A percentile compares a stretch with the other conserved stretches of the same genome.
Evolutionary conservation across 768 basidiomycete genomes (phyloP).

Genomic region (Agaricus blazei): DNA sequence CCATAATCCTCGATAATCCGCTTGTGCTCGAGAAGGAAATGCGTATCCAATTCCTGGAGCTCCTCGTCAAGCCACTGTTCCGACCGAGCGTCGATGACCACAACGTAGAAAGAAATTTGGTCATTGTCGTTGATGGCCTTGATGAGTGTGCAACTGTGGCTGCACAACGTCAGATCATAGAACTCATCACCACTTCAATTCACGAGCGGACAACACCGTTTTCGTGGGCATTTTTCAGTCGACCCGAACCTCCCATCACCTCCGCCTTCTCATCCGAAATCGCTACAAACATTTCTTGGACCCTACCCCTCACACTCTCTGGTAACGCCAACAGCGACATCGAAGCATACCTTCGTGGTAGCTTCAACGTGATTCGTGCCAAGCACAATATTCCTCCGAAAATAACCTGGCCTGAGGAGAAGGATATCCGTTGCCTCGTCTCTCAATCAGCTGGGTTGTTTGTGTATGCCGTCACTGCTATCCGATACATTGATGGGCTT

Average conservation of each 20-base stretch:
- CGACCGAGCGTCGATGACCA: neutral
- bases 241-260: slow-evolving; percentile 13
- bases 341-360: slow-evolving; percentile 10
- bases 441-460: too few species aligned
- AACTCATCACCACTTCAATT: slow-evolving; percentile 1
- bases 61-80: slow-evolving; percentile 13
- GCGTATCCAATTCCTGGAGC: slow-evolving; percentile 7
- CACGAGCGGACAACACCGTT: slow-evolving; percentile 9
- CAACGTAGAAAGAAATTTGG: slow-evolving; percentile 1
- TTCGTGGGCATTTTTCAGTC: slow-evolving; percentile 16
- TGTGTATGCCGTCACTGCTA: neutral
- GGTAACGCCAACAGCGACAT: slow-evolving; percentile 15
- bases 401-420: neutral
- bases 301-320: slow-evolving; percentile 6
- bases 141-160: slow-evolving; percentile 17
- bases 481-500: neutral
- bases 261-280: slow-evolving; percentile 3
- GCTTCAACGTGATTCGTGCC: slow-evolving; percentile 9
- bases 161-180: slow-evolving; percentile 13
- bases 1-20: too few species aligned
- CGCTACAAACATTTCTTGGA: neutral
- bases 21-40: slow-evolving; percentile 6
- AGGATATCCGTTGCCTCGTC: neutral
- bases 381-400: neutral
- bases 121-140: slow-evolving; percentile 18